Evolutionary conservation across 345 rosid species (phyloP), one percentile per base, ranked within the genome.

Genomic region (Rhizophora mangle): DNA sequence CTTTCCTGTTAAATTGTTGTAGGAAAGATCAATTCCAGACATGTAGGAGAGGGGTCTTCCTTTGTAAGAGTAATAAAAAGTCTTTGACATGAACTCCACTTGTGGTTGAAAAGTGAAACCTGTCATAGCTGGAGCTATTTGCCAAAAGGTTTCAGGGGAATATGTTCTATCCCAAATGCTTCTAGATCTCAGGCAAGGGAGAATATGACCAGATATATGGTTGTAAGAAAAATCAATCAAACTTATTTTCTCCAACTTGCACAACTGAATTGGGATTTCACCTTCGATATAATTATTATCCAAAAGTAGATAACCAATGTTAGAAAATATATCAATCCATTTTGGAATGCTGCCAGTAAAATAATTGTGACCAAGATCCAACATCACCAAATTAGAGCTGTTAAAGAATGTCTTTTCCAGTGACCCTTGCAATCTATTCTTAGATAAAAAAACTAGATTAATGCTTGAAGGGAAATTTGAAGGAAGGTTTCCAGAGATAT

Each of bases 11-110:
- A 84, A 65, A n/a, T 80, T 77, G 20, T 86, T 86, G 0, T 11
- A 26, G 1, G 86, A 84, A 18, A 86, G 26, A 68, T 85, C 85
- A 2, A 82, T 2, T 57, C 82, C 84, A 2, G 64, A 72, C 60
- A 86, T 74, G 24, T 10, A 64, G 0, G 3, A 0, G 0, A 67
- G 46, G n/a, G 39, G 24, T 3, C 15, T 19, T 6, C 71, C 72
- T 4, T 15, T 20, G 29, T 64, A 75, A 7, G 64, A 68, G 20
- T 64, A 31, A 19, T 58, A 60, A 7, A 10, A 58, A 13, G 36
- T 71, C 64, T 75, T 79, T 27, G 61, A 52, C 10, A 54, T 54
- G 11, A 54, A 54, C 27, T 54, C 15, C 4, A 3, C 27, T 1
- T 11, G 58, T 2, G 10, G 58, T 8, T 54, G 13, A 37, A 37